phyloP scores from a whole-genome alignment of 2,329 filamentous ascomycete species.

The Daldinia sp. region DNA sequence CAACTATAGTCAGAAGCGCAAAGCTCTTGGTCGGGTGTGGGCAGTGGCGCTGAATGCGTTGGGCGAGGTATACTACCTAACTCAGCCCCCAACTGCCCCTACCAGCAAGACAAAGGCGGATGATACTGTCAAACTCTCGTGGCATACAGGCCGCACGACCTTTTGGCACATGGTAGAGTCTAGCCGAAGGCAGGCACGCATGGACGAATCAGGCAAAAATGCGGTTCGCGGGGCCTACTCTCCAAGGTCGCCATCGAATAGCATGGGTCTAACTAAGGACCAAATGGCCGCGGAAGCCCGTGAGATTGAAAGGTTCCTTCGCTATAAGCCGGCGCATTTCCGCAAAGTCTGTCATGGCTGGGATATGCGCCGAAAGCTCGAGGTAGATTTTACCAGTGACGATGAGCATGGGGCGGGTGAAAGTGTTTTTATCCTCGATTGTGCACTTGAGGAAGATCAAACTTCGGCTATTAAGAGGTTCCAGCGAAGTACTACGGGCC shows the following conservation, averaged over 20 bases:
- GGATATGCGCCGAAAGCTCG: constrained; percentile 89
- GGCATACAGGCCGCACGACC: constrained; percentile 81
- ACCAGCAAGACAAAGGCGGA: constrained; percentile 63
- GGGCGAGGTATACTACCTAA: constrained; percentile 90
- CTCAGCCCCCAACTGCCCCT: constrained; percentile 72
- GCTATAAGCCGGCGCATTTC: constrained; percentile 81
- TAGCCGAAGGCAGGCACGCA: constrained; percentile 77
- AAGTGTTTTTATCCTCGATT: constrained; percentile 77
- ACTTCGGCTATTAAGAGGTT: constrained; percentile 60
- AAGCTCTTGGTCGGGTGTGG: constrained; percentile 80
- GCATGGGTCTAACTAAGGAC: constrained; percentile 76
- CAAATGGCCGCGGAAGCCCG: constrained; percentile 81
- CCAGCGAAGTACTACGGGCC: constrained; percentile 52
- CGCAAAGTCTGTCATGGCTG: constrained; percentile 82
- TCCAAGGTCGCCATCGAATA: constrained; percentile 80
- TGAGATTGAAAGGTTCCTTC: constrained; percentile 83
- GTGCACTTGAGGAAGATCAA: constrained; percentile 73
- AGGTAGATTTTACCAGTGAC: constrained; percentile 89
- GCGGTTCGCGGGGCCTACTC: constrained; percentile 80
- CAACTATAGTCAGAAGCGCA: constrained; percentile 78
- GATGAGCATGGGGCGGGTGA: constrained; percentile 83
- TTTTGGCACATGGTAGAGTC: constrained; percentile 85
- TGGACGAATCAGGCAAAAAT: constrained; percentile 78
- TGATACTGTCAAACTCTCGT: constrained; percentile 75
- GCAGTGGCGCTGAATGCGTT: constrained; percentile 94